Percentiles rank a stretch among this genome's conserved stretches.
Evolutionary conservation across 768 basidiomycete species (phyloP).

Genomic region (Suillus alpinus): DNA sequence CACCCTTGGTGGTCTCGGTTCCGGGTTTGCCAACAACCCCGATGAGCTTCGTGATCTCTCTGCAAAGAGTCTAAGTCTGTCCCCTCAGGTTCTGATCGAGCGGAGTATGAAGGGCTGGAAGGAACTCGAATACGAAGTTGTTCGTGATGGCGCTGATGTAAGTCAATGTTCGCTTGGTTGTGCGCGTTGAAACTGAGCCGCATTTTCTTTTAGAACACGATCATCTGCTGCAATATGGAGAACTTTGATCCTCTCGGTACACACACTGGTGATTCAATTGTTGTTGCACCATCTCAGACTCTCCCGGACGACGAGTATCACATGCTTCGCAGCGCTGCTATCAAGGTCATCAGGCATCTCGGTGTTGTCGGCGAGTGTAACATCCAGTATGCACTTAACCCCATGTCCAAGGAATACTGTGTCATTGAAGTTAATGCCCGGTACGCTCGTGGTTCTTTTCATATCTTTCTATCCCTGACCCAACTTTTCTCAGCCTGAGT

Average conservation of each 20-base stretch:
- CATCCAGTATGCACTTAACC: constrained; percentile 98
- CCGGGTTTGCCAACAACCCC: constrained; percentile 93
- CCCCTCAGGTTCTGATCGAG: constrained; percentile 95
- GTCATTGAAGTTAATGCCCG: constrained; percentile 98
- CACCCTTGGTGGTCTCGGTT: constrained; percentile 96
- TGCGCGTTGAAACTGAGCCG: constrained; percentile 13
- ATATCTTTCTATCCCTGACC: neutral
- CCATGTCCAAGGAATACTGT: constrained; percentile 88
- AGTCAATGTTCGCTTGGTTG: constrained; percentile 30
- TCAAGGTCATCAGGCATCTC: constrained; percentile 91
- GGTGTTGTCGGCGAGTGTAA: constrained; percentile 95
- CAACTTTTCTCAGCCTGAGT: constrained; percentile 48
- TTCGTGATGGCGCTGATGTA: constrained; percentile 95
- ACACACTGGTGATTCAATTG: constrained; percentile 98
- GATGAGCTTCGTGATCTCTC: constrained; percentile 94
- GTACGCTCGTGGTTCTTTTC: constrained; percentile 30
- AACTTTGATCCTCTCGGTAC: constrained; percentile 99
- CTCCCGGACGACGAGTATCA: constrained; percentile 98
- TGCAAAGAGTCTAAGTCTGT: constrained; percentile 85
- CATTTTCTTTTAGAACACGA: constrained; percentile 70
- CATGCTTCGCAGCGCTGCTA: constrained; percentile 96
- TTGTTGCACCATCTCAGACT: constrained; percentile 97
- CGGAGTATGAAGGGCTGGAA: constrained; percentile 99
- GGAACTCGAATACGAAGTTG: constrained; percentile 98
- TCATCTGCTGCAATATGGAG: constrained; percentile 99